A percentile compares a stretch with the other conserved stretches of the same genome.
These are phyloP conservation scores for Naganishia onofrii DNA, from an alignment of 768 basidiomycete genomes.

Conservation along the genomic window DNA sequence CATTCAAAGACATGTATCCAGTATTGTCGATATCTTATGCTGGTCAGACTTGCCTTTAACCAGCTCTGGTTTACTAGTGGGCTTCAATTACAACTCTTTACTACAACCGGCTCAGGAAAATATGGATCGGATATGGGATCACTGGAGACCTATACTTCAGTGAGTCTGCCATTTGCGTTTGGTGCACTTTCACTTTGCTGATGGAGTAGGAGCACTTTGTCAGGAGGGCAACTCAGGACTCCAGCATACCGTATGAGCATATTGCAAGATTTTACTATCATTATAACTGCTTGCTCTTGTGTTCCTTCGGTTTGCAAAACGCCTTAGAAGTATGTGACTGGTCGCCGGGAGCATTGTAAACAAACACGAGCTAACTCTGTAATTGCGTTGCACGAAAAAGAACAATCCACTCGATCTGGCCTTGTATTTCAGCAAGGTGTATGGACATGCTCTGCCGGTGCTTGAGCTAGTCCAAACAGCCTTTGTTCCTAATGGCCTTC, in stretches of 20 bases:
- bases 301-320: conserved; percentile 95
- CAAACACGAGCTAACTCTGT: too few species aligned
- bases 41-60: conserved; percentile 51
- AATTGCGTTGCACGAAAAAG: background rate
- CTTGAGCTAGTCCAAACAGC: conserved; percentile 63
- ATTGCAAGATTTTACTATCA: conserved; percentile 75
- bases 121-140: conserved; percentile 7
- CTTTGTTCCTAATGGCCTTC: conserved; percentile 69
- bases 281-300: conserved; percentile 77
- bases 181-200: background rate
- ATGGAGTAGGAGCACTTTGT: background rate
- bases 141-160: conserved; percentile 8
- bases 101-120: conserved; percentile 18
- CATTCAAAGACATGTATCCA: conserved; percentile 80
- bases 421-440: conserved; percentile 4
- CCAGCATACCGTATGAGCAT: conserved; percentile 18
- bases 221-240: conserved; percentile 8
- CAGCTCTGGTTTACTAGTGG: conserved; percentile 9
- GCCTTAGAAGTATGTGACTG: conserved; percentile 64
- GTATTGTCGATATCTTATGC: conserved; percentile 86
- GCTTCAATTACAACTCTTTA: conserved; percentile 13
- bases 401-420: conserved; percentile 7
- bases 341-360: too few species aligned
- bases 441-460: conserved; percentile 56
- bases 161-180: background rate